A percentile compares a stretch with the other conserved stretches of the same genome.
phyloP scores from a whole-genome alignment of 805 yeast species.

The Ascoidea asiatica region DNA sequence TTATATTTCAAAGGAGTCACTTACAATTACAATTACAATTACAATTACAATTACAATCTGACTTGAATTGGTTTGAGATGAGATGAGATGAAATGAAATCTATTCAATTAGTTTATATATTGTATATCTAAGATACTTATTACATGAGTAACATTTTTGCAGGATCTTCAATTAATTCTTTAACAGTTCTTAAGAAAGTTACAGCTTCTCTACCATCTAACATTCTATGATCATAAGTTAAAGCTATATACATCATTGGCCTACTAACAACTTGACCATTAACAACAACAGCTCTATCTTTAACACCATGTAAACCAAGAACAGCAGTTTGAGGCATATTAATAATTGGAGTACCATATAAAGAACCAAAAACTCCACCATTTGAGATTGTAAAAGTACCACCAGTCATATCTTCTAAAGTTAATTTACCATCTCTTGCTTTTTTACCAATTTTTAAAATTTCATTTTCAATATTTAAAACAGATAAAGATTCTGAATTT shows the following conservation, averaged over 20 bases:
- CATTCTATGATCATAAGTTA: slow-evolving; percentile 96
- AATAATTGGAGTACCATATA: slow-evolving; percentile 96
- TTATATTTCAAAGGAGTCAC: background rate
- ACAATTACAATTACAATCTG: background rate
- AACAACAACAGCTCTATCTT: slow-evolving; percentile 94
- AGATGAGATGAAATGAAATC: background rate
- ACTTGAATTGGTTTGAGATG: background rate
- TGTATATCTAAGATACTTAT: background rate
- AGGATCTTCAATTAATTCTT: slow-evolving; percentile 97
- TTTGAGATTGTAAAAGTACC: slow-evolving; percentile 98
- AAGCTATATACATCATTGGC: slow-evolving; percentile 99
- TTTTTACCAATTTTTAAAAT: slow-evolving; percentile 70
- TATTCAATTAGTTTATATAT: no score
- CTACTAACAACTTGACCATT: slow-evolving; percentile 92
- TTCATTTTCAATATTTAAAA: slow-evolving; percentile 82
- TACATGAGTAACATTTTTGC: slow-evolving; percentile 78
- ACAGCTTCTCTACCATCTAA: slow-evolving; percentile 99
- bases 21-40: no score
- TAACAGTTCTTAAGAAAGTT: slow-evolving; percentile 87
- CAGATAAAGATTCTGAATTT: slow-evolving; percentile 84
- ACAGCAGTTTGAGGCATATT: slow-evolving; percentile 98
- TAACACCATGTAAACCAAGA: slow-evolving; percentile 92
- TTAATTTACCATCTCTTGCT: slow-evolving; percentile 94
- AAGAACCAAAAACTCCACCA: slow-evolving; percentile 98
- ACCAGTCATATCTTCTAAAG: slow-evolving; percentile 97